These are phyloP conservation scores for Leptomonas seymouri DNA, from an alignment of 208 protist genomes.

Conservation along the genomic window DNA sequence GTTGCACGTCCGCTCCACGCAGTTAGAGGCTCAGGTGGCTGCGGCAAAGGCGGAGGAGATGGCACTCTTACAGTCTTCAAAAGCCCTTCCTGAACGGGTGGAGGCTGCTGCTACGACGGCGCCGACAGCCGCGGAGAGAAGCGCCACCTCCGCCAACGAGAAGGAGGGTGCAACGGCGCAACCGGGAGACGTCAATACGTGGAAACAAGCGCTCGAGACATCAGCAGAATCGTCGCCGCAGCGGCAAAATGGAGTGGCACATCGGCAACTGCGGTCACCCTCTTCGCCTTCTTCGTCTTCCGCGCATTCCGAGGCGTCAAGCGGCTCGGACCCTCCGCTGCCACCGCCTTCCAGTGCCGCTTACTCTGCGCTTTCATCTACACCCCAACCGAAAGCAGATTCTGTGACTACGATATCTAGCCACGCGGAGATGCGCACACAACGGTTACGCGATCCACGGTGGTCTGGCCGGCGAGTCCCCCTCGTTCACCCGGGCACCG, in stretches of 20 bases:
- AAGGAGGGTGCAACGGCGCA: too few relatives aligned
- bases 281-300: not conserved
- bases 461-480: conserved; percentile 24
- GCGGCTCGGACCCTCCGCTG: not conserved
- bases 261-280: not conserved
- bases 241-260: not conserved
- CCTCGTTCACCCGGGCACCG: not conserved
- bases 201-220: too few relatives aligned
- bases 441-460: not conserved
- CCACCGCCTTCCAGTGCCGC: not conserved
- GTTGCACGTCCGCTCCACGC: conserved; percentile 22
- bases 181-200: too few relatives aligned
- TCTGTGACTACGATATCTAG: not conserved
- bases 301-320: not conserved
- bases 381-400: not conserved
- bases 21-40: conserved; percentile 26
- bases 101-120: too few relatives aligned
- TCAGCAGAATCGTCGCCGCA: too few relatives aligned
- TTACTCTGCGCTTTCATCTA: not conserved
- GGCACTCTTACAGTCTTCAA: conserved; percentile 9
- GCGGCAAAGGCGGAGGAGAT: conserved; percentile 20
- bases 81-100: not conserved
- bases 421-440: not conserved
- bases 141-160: too few relatives aligned
- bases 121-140: too few relatives aligned